Evolutionary conservation across 2,329 filamentous ascomycete species (phyloP).

Genomic region (Blumeria hordei): DNA sequence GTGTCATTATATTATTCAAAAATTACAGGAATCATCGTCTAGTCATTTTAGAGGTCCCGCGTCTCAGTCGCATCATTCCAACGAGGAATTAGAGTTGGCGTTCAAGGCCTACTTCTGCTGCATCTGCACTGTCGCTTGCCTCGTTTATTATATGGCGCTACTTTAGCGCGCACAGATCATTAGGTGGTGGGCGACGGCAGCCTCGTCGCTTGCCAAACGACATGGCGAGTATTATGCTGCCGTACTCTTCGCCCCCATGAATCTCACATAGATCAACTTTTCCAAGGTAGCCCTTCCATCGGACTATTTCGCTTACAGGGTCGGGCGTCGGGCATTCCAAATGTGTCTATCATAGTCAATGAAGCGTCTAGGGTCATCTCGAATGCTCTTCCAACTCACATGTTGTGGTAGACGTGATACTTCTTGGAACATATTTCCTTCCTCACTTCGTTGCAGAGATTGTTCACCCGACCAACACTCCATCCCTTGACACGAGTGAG

Average conservation of each 20-base stretch:
- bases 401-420: conserved; percentile 47
- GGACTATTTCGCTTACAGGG: not conserved
- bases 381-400: conserved; percentile 31
- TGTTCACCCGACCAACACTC: conserved; percentile 34
- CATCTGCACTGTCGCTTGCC: no score
- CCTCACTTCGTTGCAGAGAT: conserved; percentile 36
- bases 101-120: no score
- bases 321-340: conserved; percentile 12
- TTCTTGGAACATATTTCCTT: conserved; percentile 43
- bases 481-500: conserved; percentile 41
- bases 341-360: conserved; percentile 10
- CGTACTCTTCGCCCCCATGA: no score
- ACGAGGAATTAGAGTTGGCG: no score
- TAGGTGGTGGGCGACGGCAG: not conserved
- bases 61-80: no score
- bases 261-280: no score
- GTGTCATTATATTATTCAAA: no score
- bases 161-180: not conserved
- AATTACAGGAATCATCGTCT: no score
- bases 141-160: not conserved
- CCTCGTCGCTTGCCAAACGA: not conserved
- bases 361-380: conserved; percentile 1
- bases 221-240: not conserved
- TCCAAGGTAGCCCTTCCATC: no score
- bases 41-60: no score